Percentiles rank a stretch among this genome's conserved stretches.
These are phyloP conservation scores for Arthroderma sp. DNA, from an alignment of 2,329 filamentous ascomycete species.

Conservation along the genomic window DNA sequence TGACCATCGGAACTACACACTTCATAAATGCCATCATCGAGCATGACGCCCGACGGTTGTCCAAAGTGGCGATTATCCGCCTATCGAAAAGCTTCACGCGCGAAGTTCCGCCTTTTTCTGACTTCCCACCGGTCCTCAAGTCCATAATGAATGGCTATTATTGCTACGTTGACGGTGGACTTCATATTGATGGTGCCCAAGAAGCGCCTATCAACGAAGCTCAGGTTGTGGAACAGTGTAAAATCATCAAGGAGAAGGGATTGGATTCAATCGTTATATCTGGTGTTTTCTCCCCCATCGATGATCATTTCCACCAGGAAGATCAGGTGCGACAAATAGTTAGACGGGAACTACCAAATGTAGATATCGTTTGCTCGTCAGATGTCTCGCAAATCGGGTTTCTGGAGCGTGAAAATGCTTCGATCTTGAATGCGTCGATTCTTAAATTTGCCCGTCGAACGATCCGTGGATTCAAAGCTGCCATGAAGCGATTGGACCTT, in stretches of 20 bases:
- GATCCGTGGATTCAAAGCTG: constrained; percentile 32
- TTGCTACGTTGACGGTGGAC: constrained; percentile 37
- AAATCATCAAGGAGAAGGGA: constrained; percentile 30
- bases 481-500: constrained; percentile 34
- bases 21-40: constrained; percentile 42
- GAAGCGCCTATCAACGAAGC: constrained; percentile 31
- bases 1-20: constrained; percentile 41
- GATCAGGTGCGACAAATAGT: constrained; percentile 37
- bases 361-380: constrained; percentile 40
- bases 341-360: constrained; percentile 31
- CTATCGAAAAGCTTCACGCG: constrained; percentile 36
- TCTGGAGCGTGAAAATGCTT: constrained; percentile 39
- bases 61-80: constrained; percentile 40
- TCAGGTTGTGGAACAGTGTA: constrained; percentile 33
- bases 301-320: constrained; percentile 41
- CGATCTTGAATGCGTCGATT: constrained; percentile 39
- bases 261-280: constrained; percentile 40
- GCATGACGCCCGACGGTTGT: constrained; percentile 36
- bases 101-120: constrained; percentile 38
- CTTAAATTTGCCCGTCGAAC: constrained; percentile 34
- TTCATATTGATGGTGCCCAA: constrained; percentile 33
- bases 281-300: constrained; percentile 47
- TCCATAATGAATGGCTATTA: constrained; percentile 36
- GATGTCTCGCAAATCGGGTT: constrained; percentile 39
- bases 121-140: constrained; percentile 35